These are phyloP conservation scores for Paraphaeosphaeria sporulosa DNA, from an alignment of 2,329 filamentous ascomycete genomes.

Conservation along the genomic window DNA sequence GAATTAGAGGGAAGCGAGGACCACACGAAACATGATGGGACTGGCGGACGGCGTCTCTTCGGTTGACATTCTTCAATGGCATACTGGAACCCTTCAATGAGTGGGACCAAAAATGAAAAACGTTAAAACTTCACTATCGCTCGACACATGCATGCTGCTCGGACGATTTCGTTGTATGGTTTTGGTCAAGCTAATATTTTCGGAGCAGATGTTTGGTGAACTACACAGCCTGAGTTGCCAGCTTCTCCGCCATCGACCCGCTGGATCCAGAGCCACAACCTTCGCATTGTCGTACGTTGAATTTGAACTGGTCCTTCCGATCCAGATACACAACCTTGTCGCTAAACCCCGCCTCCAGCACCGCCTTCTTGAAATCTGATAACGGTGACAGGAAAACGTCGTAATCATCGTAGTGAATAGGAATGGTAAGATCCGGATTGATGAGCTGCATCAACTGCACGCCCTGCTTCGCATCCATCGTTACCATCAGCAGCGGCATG, in stretches of 20 bases:
- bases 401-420: conserved; percentile 56
- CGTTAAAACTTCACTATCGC: conserved; percentile 33
- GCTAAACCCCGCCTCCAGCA: conserved; percentile 60
- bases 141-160: conserved; percentile 2
- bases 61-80: conserved; percentile 44
- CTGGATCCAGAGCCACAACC: conserved; percentile 1
- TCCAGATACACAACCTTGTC: conserved; percentile 68
- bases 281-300: conserved; percentile 52
- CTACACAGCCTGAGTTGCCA: conserved; percentile 1
- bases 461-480: conserved; percentile 72
- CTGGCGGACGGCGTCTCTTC: conserved; percentile 41
- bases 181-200: conserved; percentile 20
- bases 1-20: conserved; percentile 17
- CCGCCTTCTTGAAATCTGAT: conserved; percentile 65
- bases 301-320: conserved; percentile 64
- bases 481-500: conserved; percentile 70
- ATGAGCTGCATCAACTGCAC: conserved; percentile 67
- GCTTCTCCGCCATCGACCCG: background rate
- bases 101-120: conserved; percentile 41
- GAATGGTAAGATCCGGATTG: conserved; percentile 67
- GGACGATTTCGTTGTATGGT: background rate
- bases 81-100: conserved; percentile 33
- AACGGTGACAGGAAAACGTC: conserved; percentile 67
- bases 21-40: conserved; percentile 26
- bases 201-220: background rate